phyloP scores from a whole-genome alignment of 2,329 filamentous ascomycete genomes.

The Aspergillus ustus region DNA sequence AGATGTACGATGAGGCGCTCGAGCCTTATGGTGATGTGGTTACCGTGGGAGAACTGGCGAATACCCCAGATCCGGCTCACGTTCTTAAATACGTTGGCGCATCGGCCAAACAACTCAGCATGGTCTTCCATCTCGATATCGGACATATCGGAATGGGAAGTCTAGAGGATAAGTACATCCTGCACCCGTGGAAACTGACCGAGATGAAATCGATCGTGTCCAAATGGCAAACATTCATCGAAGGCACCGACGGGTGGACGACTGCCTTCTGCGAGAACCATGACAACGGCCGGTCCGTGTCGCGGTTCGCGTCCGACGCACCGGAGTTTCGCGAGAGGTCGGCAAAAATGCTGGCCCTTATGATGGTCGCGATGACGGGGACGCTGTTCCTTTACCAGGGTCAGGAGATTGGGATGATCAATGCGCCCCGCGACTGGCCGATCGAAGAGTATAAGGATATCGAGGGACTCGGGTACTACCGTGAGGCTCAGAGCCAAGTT shows the following conservation, averaged over 20 bases:
- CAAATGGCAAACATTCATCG: conserved; percentile 58
- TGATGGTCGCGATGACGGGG: conserved; percentile 55
- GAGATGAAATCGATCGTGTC: conserved; percentile 55
- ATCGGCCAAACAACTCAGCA: conserved; percentile 64
- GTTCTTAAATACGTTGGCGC: conserved; percentile 66
- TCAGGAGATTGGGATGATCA: conserved; percentile 65
- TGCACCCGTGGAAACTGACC: conserved; percentile 50
- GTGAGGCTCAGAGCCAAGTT: conserved; percentile 33
- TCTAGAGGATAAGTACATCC: conserved; percentile 52
- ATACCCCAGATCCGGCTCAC: conserved; percentile 62
- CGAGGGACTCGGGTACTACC: conserved; percentile 56
- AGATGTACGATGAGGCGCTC: conserved; percentile 67
- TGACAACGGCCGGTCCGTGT: conserved; percentile 62
- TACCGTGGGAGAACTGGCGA: conserved; percentile 71
- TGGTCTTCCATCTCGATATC: conserved; percentile 63
- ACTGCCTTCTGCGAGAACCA: conserved; percentile 68
- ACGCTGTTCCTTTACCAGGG: conserved; percentile 65
- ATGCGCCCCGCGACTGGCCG: conserved; percentile 55
- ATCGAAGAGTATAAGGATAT: conserved; percentile 50
- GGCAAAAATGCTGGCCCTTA: conserved; percentile 60
- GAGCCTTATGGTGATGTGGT: conserved; percentile 62
- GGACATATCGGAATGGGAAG: conserved; percentile 57
- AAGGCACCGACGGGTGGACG: conserved; percentile 57
- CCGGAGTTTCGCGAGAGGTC: conserved; percentile 51
- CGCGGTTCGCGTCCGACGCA: conserved; percentile 57